Evolutionary conservation across 202 grass and related monocot genomes (phyloP).

Genomic region (Musa balbisiana): DNA sequence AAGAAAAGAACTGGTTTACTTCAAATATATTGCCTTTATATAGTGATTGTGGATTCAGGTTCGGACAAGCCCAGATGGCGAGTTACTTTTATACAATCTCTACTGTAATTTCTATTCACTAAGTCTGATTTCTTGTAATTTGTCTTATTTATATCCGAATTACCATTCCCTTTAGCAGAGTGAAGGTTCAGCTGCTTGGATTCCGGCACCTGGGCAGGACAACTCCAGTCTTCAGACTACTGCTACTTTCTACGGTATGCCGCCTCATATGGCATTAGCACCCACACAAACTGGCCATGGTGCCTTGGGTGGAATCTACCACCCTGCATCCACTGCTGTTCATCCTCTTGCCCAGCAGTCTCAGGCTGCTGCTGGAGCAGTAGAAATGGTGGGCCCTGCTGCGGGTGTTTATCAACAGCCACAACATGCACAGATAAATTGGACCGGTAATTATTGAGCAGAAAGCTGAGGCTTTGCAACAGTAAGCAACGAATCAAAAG

Average conservation of each 20-base stretch:
- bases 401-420: slow-evolving; percentile 52
- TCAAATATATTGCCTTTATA: too few relatives aligned
- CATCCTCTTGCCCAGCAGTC: slow-evolving; percentile 64
- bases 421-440: slow-evolving; percentile 57
- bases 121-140: not conserved
- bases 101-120: not conserved
- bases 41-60: too few relatives aligned
- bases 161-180: slow-evolving; percentile 32
- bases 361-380: slow-evolving; percentile 43
- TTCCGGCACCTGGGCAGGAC: slow-evolving; percentile 50
- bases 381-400: slow-evolving; percentile 56
- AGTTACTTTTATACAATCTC: too few relatives aligned
- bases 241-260: slow-evolving; percentile 43
- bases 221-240: slow-evolving; percentile 43
- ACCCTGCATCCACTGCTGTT: slow-evolving; percentile 42
- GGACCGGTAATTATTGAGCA: slow-evolving; percentile 58
- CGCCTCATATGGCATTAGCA: slow-evolving; percentile 56
- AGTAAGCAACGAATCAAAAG: slow-evolving; percentile 13
- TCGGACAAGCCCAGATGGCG: too few relatives aligned
- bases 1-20: too few relatives aligned
- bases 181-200: slow-evolving; percentile 55
- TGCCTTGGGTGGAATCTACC: slow-evolving; percentile 55
- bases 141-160: slow-evolving; percentile 8
- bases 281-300: slow-evolving; percentile 44
- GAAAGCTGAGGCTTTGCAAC: slow-evolving; percentile 13